Evolutionary conservation across 164 flowering plant species (phyloP).

Genomic region (Vitis rupestris): DNA sequence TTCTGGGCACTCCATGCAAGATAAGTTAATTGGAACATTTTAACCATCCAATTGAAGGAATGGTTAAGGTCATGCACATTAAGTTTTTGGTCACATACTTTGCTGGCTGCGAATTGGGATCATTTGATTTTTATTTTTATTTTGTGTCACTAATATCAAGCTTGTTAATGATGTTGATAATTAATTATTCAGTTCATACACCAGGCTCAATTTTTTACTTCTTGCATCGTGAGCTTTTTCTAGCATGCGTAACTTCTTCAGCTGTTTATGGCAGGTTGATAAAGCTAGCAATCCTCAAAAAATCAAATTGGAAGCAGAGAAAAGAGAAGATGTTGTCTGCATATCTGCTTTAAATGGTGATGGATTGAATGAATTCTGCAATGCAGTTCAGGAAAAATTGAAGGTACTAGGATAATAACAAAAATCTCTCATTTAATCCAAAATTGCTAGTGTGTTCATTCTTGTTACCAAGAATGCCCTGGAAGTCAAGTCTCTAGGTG

Average conservation of each 20-base stretch:
- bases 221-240: not conserved
- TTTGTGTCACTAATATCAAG: not conserved
- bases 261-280: conserved; percentile 63
- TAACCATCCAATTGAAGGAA: no score
- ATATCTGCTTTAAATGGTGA: conserved; percentile 78
- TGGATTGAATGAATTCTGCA: conserved; percentile 70
- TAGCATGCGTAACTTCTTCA: no score
- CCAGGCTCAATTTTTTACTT: not conserved
- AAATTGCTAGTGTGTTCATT: not conserved
- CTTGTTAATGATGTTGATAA: not conserved
- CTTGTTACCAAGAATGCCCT: no score
- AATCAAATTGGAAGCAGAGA: conserved; percentile 58
- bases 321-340: conserved; percentile 67
- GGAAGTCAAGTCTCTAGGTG: no score
- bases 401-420: conserved; percentile 40
- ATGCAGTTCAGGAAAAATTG: conserved; percentile 70
- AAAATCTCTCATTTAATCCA: not conserved
- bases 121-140: not conserved
- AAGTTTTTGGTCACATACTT: no score
- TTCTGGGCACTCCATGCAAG: no score
- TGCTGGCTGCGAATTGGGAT: no score
- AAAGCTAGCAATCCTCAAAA: conserved; percentile 57
- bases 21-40: no score
- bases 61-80: no score
- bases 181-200: not conserved